A percentile compares a stretch with the other conserved stretches of the same genome.
Evolutionary conservation across 2,329 filamentous ascomycete genomes (phyloP).

Genomic region (Xylariaceae sp.): DNA sequence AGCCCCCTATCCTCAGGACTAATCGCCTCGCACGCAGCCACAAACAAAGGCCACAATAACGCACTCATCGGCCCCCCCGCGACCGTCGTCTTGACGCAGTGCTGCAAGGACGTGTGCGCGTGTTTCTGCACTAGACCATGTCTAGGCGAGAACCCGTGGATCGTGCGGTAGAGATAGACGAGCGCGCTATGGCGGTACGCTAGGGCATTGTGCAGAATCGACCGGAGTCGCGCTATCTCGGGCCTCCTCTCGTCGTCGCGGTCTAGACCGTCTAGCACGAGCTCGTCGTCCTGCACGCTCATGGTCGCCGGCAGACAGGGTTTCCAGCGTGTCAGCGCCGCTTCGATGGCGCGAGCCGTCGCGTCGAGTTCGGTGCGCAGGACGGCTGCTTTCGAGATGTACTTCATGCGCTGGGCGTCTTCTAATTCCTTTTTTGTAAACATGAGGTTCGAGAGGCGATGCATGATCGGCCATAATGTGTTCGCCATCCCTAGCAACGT

Average conservation of each 20-base stretch:
- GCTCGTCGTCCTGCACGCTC: slow-evolving; percentile 26
- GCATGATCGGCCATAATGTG: slow-evolving; percentile 59
- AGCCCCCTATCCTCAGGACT: slow-evolving; percentile 45
- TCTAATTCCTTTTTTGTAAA: slow-evolving; percentile 49
- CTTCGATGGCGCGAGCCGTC: slow-evolving; percentile 50
- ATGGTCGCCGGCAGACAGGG: slow-evolving; percentile 44
- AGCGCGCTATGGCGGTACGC: slow-evolving; percentile 55
- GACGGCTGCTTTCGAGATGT: slow-evolving; percentile 42
- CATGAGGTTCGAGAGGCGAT: slow-evolving; percentile 52
- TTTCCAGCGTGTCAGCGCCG: slow-evolving; percentile 51
- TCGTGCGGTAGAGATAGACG: slow-evolving; percentile 53
- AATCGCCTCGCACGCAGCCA: slow-evolving; percentile 55
- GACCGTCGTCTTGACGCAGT: slow-evolving; percentile 51
- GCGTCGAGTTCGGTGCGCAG: slow-evolving; percentile 47
- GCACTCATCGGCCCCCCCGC: slow-evolving; percentile 58
- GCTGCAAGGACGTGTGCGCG: slow-evolving; percentile 43
- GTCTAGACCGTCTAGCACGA: slow-evolving; percentile 16
- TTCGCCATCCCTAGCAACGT: slow-evolving; percentile 57
- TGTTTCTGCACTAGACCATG: slow-evolving; percentile 51
- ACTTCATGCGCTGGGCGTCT: slow-evolving; percentile 38
- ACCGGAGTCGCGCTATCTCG: slow-evolving; percentile 44
- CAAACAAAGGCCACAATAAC: slow-evolving; percentile 60
- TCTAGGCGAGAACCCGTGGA: slow-evolving; percentile 43
- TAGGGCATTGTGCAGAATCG: slow-evolving; percentile 54
- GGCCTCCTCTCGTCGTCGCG: slow-evolving; percentile 20